Base-by-base conservation (phyloP, 257 asterid genomes). In the Linaria vulgaris region DNA sequence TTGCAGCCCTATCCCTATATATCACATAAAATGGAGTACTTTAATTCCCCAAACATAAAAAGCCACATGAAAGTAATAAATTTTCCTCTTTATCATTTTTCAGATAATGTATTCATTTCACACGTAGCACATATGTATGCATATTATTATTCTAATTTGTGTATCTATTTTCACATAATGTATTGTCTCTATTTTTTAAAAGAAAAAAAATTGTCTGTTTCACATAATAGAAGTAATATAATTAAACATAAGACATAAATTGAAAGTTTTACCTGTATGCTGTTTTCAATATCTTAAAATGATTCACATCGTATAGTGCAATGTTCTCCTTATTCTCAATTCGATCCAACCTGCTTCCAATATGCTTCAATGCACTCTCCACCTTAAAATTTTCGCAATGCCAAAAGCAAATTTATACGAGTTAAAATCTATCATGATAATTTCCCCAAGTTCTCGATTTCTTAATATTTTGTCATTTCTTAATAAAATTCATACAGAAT, bases 291-390 rank as follows among this genome's bases (percentile, higher is more conserved):
- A 68, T 53, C 51, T 66, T 67, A 45, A 49, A 62, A 3, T 54
- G 30, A 56, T 67, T 58, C 16, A 38, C 6, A 31, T 72, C 68
- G 46, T 66, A 72, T 9, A 69, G 69, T 41, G 76, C 78, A 15
- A 76, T 72, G 69, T 25, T 50, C 59, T 31, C 45, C 47, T 66
- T 67, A 44, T 38, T 58, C 54, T 66, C 69, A 3, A 64, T 60
- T 1, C 78, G 69, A 3, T 64, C 63, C 12, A 50, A 61, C n/a
- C 69, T 72, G 34, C 72, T 69, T 3, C 77, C 73, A 59, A 68
- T 78, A 61, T 61, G 72, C 69, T 48, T 72, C 48, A 78, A 57
- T 54, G 63, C 61, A 56, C 13, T 41, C 49, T 78, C 77, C 52
- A 75, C 81, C 86, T 73, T 13, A 12, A 9, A 27, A 12, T 12